Conservation (phyloP, 1,139 yeast species). For the Diutina catenulata region DNA sequence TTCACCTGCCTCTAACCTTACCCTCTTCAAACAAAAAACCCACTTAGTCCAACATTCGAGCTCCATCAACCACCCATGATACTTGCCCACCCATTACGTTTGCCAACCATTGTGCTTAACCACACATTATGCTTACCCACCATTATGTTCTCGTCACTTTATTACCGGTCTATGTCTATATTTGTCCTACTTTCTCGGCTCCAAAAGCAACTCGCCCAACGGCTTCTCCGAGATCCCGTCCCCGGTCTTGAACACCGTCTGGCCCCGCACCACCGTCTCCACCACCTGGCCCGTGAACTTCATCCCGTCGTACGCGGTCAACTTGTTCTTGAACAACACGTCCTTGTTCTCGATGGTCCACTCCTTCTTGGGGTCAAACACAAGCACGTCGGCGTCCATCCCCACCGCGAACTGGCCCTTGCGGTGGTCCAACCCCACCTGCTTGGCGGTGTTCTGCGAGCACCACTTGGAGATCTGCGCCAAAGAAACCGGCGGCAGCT, state of each 20-base stretch:
- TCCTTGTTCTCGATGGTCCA: constrained; percentile 48
- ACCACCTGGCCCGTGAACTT: constrained; percentile 58
- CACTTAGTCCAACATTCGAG: too few relatives aligned
- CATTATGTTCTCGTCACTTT: too few relatives aligned
- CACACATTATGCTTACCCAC: too few relatives aligned
- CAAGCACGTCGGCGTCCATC: constrained; percentile 75
- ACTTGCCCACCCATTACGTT: too few relatives aligned
- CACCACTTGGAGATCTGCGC: constrained; percentile 70
- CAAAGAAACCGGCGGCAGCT: constrained; percentile 41
- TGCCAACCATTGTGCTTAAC: too few relatives aligned
- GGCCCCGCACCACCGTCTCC: constrained; percentile 72
- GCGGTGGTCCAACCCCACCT: constrained; percentile 60
- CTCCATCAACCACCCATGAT: too few relatives aligned
- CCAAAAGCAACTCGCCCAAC: constrained; percentile 47
- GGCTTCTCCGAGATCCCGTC: constrained; percentile 42
- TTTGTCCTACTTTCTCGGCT: constrained; percentile 39
- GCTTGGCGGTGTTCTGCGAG: constrained; percentile 70
- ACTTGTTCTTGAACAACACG: constrained; percentile 69
- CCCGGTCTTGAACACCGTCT: constrained; percentile 45
- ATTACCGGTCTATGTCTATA: too few relatives aligned
- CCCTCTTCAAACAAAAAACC: too few relatives aligned
- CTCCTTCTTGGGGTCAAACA: constrained; percentile 55
- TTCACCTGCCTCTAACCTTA: too few relatives aligned
- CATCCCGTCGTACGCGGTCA: constrained; percentile 76
- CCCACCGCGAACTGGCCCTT: constrained; percentile 70